phyloP scores from a whole-genome alignment of 1,284 basidiomycete species.

The Ceratobasidium theobromae region DNA sequence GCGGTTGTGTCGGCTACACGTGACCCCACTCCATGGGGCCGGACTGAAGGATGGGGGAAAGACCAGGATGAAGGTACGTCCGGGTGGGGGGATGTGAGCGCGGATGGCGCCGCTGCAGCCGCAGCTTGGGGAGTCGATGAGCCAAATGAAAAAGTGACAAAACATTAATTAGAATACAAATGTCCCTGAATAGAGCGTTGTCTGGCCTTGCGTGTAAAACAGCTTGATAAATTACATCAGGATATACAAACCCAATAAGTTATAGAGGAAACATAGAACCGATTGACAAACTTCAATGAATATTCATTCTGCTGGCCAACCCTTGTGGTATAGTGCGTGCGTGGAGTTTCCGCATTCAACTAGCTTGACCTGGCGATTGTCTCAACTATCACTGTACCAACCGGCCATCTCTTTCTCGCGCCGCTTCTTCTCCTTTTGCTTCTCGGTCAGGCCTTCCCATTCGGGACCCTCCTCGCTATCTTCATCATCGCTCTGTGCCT shows the following conservation, averaged over 20 bases:
- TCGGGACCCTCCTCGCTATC: conserved; percentile 26
- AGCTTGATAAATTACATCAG: conserved; percentile 14
- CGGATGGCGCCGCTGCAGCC: neutral
- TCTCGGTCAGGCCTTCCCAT: conserved; percentile 29
- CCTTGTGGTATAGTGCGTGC: too few relatives aligned
- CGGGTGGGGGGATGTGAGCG: conserved; percentile 5
- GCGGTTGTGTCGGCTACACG: neutral
- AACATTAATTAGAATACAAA: neutral
- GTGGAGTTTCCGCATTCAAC: too few relatives aligned
- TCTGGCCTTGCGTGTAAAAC: too few relatives aligned
- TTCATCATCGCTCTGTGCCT: conserved; percentile 24
- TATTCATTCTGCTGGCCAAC: too few relatives aligned
- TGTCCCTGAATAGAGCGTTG: too few relatives aligned
- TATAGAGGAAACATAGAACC: neutral
- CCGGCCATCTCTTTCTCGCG: conserved; percentile 24
- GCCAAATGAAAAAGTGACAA: neutral
- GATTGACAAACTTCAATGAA: neutral
- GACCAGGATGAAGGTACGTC: neutral
- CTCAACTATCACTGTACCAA: conserved; percentile 23
- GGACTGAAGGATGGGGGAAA: neutral
- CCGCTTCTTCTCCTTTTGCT: conserved; percentile 30
- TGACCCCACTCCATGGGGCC: neutral
- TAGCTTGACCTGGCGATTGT: neutral
- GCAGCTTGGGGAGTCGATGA: conserved; percentile 4
- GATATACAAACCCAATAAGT: conserved; percentile 15